Conservation (phyloP, 2,329 filamentous ascomycete genomes). For the Biscogniauxia marginata region DNA sequence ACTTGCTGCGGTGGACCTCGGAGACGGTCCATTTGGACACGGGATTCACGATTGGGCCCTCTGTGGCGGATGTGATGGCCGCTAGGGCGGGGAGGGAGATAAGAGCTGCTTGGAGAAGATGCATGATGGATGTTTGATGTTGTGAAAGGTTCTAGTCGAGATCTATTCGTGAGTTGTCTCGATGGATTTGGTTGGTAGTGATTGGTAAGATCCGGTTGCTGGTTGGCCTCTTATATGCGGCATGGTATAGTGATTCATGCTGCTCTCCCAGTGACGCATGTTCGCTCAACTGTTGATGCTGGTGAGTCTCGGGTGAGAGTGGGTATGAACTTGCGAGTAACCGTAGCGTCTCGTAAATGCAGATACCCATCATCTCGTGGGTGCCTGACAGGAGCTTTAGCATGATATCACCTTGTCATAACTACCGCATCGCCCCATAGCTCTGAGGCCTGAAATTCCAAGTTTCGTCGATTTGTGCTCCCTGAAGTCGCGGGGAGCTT, state of each 20-base stretch:
- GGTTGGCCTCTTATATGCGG: background rate
- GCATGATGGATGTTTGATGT: constrained; percentile 6
- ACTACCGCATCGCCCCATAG: background rate
- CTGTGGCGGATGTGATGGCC: background rate
- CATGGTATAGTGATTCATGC: background rate
- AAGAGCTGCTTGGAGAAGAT: background rate
- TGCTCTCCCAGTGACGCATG: background rate
- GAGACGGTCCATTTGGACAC: constrained; percentile 13
- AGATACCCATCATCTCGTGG: background rate
- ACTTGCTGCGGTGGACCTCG: constrained; percentile 9
- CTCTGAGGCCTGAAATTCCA: background rate
- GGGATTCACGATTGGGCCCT: background rate
- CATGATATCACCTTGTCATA: background rate
- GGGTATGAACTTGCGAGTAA: background rate
- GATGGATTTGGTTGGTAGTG: too few species aligned
- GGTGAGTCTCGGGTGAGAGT: too few species aligned
- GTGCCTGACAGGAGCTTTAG: background rate
- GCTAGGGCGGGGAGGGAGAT: background rate
- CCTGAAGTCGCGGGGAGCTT: background rate
- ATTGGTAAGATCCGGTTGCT: too few species aligned
- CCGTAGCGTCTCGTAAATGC: constrained; percentile 2
- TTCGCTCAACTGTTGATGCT: background rate
- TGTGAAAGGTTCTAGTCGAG: too few species aligned
- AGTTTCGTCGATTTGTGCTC: background rate
- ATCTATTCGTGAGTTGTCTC: too few species aligned